Evolutionary conservation across 2,329 filamentous ascomycete species (phyloP).

Genomic region (Phaeosphaeria sp.): DNA sequence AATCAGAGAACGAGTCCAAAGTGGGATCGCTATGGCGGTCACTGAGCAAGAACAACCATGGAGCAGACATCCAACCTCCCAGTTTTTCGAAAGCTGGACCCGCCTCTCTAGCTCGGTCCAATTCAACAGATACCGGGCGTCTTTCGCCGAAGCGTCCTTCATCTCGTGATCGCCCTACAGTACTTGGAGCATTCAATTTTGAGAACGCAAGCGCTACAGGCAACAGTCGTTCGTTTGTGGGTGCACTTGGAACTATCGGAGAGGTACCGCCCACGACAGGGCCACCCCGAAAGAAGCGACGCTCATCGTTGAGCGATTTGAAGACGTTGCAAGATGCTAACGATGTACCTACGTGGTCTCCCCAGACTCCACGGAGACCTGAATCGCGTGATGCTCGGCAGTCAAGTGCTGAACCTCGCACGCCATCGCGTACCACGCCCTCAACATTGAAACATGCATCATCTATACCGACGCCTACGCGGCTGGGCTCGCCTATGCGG

Average conservation of each 20-base stretch:
- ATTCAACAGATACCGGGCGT: conserved; percentile 75
- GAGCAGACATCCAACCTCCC: conserved; percentile 55
- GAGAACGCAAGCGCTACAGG: conserved; percentile 50
- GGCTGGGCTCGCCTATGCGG: conserved; percentile 53
- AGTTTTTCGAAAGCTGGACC: conserved; percentile 70
- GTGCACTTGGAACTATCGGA: conserved; percentile 59
- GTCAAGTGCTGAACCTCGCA: conserved; percentile 38
- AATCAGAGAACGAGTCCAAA: conserved; percentile 70
- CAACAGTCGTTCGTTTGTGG: conserved; percentile 36
- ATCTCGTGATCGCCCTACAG: conserved; percentile 62
- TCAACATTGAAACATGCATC: conserved; percentile 48
- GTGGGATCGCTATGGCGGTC: conserved; percentile 82
- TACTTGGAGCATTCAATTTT: conserved; percentile 56
- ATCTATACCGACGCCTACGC: conserved; percentile 48
- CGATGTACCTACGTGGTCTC: conserved; percentile 46
- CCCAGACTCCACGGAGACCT: conserved; percentile 44
- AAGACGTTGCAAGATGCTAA: conserved; percentile 69
- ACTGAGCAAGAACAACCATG: conserved; percentile 76
- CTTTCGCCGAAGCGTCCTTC: conserved; percentile 58
- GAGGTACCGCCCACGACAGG: conserved; percentile 49
- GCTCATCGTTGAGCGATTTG: conserved; percentile 90
- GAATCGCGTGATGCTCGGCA: conserved; percentile 32
- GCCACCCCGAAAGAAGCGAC: conserved; percentile 71
- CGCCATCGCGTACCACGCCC: conserved; percentile 30
- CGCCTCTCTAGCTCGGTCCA: conserved; percentile 66